These are phyloP conservation scores for Amphirosellinia nigrospora DNA, from an alignment of 495 filamentous ascomycete species.

Conservation along the genomic window DNA sequence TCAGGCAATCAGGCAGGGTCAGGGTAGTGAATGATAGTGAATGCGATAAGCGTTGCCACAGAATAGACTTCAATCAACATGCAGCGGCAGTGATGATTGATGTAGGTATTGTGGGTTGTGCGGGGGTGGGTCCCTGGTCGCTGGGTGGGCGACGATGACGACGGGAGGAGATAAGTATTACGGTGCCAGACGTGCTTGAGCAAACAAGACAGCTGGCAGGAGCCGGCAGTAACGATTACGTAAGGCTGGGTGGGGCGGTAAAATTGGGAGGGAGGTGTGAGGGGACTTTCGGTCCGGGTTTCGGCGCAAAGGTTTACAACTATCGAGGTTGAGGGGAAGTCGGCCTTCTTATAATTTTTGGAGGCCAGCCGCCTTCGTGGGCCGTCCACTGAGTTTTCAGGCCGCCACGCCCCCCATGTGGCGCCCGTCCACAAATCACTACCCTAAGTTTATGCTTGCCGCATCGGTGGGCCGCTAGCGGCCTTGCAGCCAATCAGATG, in stretches of 20 bases:
- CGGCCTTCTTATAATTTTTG: constrained; percentile 57
- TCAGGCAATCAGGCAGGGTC: constrained; percentile 10
- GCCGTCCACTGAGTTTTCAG: constrained; percentile 37
- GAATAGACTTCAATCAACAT: constrained; percentile 25
- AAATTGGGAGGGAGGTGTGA: constrained; percentile 46
- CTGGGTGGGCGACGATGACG: constrained; percentile 10
- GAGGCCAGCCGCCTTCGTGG: constrained; percentile 36
- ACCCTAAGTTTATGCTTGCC: constrained; percentile 33
- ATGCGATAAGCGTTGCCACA: constrained; percentile 28
- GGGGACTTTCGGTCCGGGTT: constrained; percentile 55
- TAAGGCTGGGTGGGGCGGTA: constrained; percentile 42
- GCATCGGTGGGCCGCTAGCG: constrained; percentile 50
- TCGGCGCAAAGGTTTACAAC: constrained; percentile 54
- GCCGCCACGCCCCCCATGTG: constrained; percentile 41
- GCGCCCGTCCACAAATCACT: constrained; percentile 38
- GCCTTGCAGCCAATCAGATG: constrained; percentile 53
- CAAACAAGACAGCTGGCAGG: constrained; percentile 34
- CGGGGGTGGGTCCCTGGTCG: constrained; percentile 26
- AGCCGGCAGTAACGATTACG: constrained; percentile 37
- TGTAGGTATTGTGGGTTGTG: background rate
- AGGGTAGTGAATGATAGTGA: constrained; percentile 29
- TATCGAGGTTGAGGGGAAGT: constrained; percentile 51
- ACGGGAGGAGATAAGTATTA: constrained; percentile 29
- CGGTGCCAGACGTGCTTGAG: constrained; percentile 29
- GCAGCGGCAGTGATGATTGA: background rate